These are phyloP conservation scores for Dactylellina sp. DNA, from an alignment of 2,329 filamentous ascomycete genomes.

Conservation along the genomic window DNA sequence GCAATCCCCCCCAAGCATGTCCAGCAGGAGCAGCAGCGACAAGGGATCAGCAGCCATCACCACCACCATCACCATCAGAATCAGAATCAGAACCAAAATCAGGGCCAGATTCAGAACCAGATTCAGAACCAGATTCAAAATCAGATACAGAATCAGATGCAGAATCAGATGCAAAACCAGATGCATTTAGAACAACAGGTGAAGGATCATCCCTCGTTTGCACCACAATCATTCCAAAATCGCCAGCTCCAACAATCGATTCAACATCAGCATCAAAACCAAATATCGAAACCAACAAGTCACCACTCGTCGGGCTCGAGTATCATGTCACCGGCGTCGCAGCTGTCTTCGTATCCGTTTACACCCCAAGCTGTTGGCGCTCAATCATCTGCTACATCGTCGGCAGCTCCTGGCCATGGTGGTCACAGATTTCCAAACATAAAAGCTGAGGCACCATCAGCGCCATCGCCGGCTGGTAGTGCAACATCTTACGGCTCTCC, in stretches of 20 bases:
- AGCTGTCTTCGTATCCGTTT: conserved; percentile 54
- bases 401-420: conserved; percentile 13
- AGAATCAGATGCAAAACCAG: conserved; percentile 5
- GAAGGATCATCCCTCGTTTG: conserved; percentile 39
- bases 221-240: conserved; percentile 30
- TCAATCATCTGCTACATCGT: conserved; percentile 50
- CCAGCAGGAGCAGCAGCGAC: conserved; percentile 54
- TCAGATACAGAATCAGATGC: conserved; percentile 16
- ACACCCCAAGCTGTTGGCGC: conserved; percentile 44
- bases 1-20: conserved; percentile 51
- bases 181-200: conserved; percentile 33
- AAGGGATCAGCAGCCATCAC: conserved; percentile 43
- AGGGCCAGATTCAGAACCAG: conserved; percentile 10
- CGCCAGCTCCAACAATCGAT: conserved; percentile 37
- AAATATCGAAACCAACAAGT: conserved; percentile 41
- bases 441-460: conserved; percentile 50
- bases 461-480: conserved; percentile 52
- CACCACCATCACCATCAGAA: conserved; percentile 35
- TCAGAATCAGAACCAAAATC: conserved; percentile 10
- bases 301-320: conserved; percentile 56
- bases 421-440: conserved; percentile 34
- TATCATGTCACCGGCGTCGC: conserved; percentile 48
- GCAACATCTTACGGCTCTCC: conserved; percentile 50
- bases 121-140: conserved; percentile 21
- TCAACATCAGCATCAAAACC: conserved; percentile 31